phyloP scores from a whole-genome alignment of 164 flowering plant species.

The Kingdonia uniflora region DNA sequence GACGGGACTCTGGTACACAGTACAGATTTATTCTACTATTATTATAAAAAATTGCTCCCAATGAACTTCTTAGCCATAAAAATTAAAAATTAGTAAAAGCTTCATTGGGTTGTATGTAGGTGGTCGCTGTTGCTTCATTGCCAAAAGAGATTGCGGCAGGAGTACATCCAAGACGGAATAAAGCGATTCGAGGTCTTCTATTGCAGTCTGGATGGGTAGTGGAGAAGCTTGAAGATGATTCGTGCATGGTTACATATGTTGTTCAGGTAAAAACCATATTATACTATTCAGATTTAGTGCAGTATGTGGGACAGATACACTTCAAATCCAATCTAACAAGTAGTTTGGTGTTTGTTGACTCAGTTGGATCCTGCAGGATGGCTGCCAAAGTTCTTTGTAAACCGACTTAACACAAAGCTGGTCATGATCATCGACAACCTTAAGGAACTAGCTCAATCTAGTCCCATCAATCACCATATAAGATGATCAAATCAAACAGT shows the following conservation, averaged over 20 bases:
- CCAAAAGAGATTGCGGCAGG: slow-evolving; percentile 90
- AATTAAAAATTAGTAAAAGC: no score
- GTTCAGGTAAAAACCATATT: no score
- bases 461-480: no score
- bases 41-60: not conserved
- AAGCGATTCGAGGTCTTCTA: slow-evolving; percentile 62
- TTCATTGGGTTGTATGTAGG: slow-evolving; percentile 22
- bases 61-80: not conserved
- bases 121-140: slow-evolving; percentile 87
- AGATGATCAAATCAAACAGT: no score
- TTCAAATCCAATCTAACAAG: slow-evolving; percentile 69
- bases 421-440: slow-evolving; percentile 87
- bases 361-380: no score
- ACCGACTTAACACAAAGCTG: no score
- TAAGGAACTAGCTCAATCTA: slow-evolving; percentile 48
- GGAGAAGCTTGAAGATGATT: slow-evolving; percentile 65
- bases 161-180: slow-evolving; percentile 59
- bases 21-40: not conserved
- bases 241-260: no score
- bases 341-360: no score
- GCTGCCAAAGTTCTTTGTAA: no score
- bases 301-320: slow-evolving; percentile 73
- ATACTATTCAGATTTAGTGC: slow-evolving; percentile 71
- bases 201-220: slow-evolving; percentile 93
- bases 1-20: slow-evolving; percentile 69